Evolutionary conservation across 768 basidiomycete genomes (phyloP).

Genomic region (Calocera cornea): DNA sequence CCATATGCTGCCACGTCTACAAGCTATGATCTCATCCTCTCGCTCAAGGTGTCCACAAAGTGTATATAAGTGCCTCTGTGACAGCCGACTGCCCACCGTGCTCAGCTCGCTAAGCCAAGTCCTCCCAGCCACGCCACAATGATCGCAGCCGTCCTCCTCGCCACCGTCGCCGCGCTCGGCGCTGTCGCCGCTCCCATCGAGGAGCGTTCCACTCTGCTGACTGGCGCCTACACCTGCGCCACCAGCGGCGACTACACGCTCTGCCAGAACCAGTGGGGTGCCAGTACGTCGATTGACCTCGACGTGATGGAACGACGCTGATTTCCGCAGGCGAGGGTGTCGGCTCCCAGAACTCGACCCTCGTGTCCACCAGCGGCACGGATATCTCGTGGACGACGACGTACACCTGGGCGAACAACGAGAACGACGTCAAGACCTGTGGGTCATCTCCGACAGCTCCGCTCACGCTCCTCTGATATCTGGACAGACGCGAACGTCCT

Average conservation of each 20-base stretch:
- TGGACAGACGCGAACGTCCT: constrained; percentile 37
- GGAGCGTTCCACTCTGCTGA: constrained; percentile 18
- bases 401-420: constrained; percentile 39
- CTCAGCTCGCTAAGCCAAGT: background rate
- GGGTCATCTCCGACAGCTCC: constrained; percentile 18
- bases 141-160: background rate
- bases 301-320: background rate
- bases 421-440: constrained; percentile 47
- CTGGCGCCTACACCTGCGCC: constrained; percentile 33
- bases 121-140: background rate
- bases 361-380: constrained; percentile 29
- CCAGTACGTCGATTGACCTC: constrained; percentile 21
- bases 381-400: constrained; percentile 40
- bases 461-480: background rate
- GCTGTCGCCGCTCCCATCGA: background rate
- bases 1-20: background rate
- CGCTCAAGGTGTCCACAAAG: background rate
- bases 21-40: background rate
- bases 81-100: background rate
- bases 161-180: background rate
- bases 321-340: constrained; percentile 29
- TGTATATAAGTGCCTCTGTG: background rate
- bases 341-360: constrained; percentile 37
- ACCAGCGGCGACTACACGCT: constrained; percentile 37
- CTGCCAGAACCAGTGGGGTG: constrained; percentile 48